phyloP scores from a whole-genome alignment of 2,329 filamentous ascomycete genomes.

The Apiospora kogelbergensis region DNA sequence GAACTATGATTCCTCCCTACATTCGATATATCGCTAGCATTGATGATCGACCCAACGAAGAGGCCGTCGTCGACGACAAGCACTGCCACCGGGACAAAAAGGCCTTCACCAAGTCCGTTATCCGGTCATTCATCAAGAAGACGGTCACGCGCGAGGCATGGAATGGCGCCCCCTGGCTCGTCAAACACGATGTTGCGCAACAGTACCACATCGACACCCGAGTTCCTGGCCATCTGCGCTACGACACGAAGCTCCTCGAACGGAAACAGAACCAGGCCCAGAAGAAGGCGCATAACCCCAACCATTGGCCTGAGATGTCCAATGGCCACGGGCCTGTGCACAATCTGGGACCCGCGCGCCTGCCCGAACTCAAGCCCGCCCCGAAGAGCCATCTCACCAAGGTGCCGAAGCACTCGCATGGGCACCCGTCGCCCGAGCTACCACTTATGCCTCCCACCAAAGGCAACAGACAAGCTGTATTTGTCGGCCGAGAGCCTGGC shows the following conservation, averaged over 20 bases:
- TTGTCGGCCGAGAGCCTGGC: constrained; percentile 37
- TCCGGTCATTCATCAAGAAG: constrained; percentile 92
- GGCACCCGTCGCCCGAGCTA: constrained; percentile 35
- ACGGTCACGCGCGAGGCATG: constrained; percentile 89
- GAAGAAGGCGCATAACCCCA: constrained; percentile 52
- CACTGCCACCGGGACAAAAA: constrained; percentile 87
- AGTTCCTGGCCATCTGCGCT: constrained; percentile 77
- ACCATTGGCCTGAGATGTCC: constrained; percentile 25
- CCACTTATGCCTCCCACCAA: constrained; percentile 38
- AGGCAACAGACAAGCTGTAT: constrained; percentile 35
- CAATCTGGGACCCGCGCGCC: constrained; percentile 50
- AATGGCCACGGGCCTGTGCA: constrained; percentile 24
- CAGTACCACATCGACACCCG: constrained; percentile 86
- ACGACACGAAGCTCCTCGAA: constrained; percentile 77
- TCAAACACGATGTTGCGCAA: constrained; percentile 81
- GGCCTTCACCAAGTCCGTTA: constrained; percentile 89
- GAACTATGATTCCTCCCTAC: constrained; percentile 67
- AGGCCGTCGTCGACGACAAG: constrained; percentile 76
- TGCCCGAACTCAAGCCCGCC: constrained; percentile 73
- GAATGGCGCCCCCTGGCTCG: constrained; percentile 95
- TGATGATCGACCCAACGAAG: constrained; percentile 65
- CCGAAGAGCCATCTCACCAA: constrained; percentile 65
- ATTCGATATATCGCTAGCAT: constrained; percentile 81
- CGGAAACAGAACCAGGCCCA: constrained; percentile 71
- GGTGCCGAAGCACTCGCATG: constrained; percentile 49